Base-by-base conservation (phyloP, 2,329 filamentous ascomycete species). In the Colletotrichum destructivum region DNA sequence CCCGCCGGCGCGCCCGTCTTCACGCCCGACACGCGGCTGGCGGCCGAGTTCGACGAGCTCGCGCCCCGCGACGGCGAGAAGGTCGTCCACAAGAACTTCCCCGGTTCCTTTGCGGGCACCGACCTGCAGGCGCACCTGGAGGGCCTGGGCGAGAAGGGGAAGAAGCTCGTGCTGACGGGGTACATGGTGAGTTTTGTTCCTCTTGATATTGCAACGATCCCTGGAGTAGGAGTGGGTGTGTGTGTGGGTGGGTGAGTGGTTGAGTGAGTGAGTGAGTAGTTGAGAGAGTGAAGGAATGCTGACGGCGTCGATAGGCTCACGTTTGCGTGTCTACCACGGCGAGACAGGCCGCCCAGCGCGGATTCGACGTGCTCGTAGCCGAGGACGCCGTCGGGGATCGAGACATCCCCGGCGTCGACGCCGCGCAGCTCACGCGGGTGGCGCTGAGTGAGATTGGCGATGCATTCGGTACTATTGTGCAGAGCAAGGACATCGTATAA, bases 1-100 rank as follows among this genome's bases (percentile, higher is more conserved):
- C 89, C 90, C 2, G 84, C 86, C 0, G 90, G 89, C 2, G 89
- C 91, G 0, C 91, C 91, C 0, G 84, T 93, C 4, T 93, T 93
- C 80, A 93, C 91, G 0, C 88, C 89, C 0, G 84, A 83, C 4
- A 93, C 90, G 0, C 76, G 83, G 5, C 82, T 93, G 6, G 90
- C 88, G 0, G 82, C 89, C 47, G 88, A 90, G 72, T 92, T 93
- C 73, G 82, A 86, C 0, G 90, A 92, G 75, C 79, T 93, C 51
- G 84, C 81, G 38, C 87, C 91, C 0, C 78, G 82, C 72, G 79
- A 83, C 76, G 85, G 69, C 11, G 91, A 93, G 79, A 88, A 88
- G 76, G 78, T 89, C 1, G 82, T 93, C 23, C 76, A 78, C 56
- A 94, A 93, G 81, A 79, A 86, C 21, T 83, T 86, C 46, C 89